Base-by-base conservation (phyloP, 192 early-diverging fungal genomes). In the Chytriomyces sp. region DNA sequence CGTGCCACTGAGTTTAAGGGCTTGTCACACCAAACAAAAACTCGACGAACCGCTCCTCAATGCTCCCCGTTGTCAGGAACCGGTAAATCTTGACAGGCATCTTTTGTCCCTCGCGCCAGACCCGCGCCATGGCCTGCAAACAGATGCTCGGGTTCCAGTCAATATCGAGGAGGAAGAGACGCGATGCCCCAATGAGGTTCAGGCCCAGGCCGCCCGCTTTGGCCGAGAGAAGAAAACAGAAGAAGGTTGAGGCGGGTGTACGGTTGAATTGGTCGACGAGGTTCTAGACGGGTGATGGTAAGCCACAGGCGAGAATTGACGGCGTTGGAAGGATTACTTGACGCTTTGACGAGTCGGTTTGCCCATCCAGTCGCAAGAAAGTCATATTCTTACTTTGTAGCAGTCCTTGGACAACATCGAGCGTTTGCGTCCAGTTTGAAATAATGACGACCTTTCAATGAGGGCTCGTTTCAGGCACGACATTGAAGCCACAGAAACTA, bases 371-470 rank as follows among this genome's bases (percentile, higher is more conserved):
- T 3, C 90, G 69, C 25, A 85, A 75, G 41, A 44, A 83, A 10
- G 39, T 52, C 44, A 79, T 82, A 69, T 5, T 75, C 32, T 22
- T 25, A 25, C 64, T 38, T 3, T 31, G 52, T 57, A 85, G 85
- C 28, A 85, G 56, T 19, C 39, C 67, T 73, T 86, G 81, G 22
- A 89, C 70, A 7, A 90, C 53, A 69, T 91, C 89, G 3, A 91
- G 71, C 4, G 82, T 84, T 52, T 88, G 80, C 2, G 87, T 89
- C 64, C 82, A 91, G 65, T 90, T 89, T 17, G 88, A 89, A 12
- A 91, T 88, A 3, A 91, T 66, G 0, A 91, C 89, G 4, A 91
- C 85, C 64, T 88, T 58, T 32, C 78, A 59, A 2, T 22, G 19
- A 26, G 30, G 54, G 22, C n/a, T 40, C 25, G 19, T 62, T 56